Percentiles rank a stretch among this genome's conserved stretches.
These are phyloP conservation scores for Gossypium turneri DNA, from an alignment of 345 rosid species.

Conservation along the genomic window DNA sequence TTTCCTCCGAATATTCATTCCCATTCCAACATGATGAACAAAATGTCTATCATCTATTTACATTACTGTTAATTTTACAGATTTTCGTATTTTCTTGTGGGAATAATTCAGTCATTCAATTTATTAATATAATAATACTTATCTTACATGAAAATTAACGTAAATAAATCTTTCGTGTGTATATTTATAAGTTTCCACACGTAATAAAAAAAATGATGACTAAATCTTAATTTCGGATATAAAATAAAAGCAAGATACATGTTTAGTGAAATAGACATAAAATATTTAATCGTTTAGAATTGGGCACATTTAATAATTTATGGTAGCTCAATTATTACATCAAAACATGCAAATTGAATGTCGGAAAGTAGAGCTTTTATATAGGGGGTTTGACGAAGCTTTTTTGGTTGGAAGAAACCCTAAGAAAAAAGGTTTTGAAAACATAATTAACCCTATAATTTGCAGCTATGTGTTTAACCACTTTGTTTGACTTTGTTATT, in stretches of 20 bases:
- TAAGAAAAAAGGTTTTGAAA: constrained; percentile 17
- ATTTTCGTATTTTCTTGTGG: too few species aligned
- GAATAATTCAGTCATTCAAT: too few species aligned
- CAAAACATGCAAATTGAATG: constrained; percentile 15
- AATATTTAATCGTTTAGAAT: too few species aligned
- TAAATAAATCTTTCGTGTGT: too few species aligned
- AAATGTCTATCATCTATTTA: not conserved
- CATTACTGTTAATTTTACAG: too few species aligned
- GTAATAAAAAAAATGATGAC: not conserved
- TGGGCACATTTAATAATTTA: too few species aligned
- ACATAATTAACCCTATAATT: constrained; percentile 18
- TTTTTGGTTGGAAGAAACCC: not conserved
- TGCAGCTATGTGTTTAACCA: constrained; percentile 14
- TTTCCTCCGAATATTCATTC: not conserved
- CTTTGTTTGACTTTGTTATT: constrained; percentile 33
- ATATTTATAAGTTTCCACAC: too few species aligned
- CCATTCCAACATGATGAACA: not conserved
- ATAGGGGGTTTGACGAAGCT: not conserved
- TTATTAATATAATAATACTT: too few species aligned
- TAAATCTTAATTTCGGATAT: too few species aligned
- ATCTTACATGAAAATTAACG: not conserved
- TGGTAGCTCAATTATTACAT: constrained; percentile 7
- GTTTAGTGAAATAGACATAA: too few species aligned
- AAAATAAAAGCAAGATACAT: too few species aligned
- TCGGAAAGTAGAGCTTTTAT: constrained; percentile 17